Evolutionary conservation across 169 alveolate species (phyloP), one percentile per base, ranked within the genome.

Genomic region (Theileria equi): DNA sequence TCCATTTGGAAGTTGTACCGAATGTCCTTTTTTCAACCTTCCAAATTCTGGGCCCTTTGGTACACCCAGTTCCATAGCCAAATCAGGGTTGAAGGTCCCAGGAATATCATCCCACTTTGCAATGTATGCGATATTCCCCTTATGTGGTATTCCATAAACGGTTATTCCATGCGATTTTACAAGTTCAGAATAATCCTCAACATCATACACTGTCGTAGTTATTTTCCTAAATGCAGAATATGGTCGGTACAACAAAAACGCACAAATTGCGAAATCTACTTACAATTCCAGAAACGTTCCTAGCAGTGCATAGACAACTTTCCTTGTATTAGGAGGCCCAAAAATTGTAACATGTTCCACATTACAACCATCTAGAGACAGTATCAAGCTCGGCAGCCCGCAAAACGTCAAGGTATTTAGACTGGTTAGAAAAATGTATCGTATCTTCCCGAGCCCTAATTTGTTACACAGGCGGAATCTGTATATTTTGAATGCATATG

Each of bases 31-130:
- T 70, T 90, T 89, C 41, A 93, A 86, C 55, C 74, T 88, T 0
- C 94, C 93, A 63, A 73, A 91, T 29, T 80, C 78, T 44, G 94
- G 93, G 19, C 97, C 96, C 21, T 91, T 88, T 2, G 35, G 11
- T 54, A 66, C 79, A 17, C 68, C 67, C 32, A 23, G 28, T 5
- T 19, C 21, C 5, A 4, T 38, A 25, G 80, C 70, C 5, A 40
- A 17, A 5, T 68, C 36, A 3, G 62, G 68, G 10, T 26, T n/a
- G 10, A 68, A 55, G 0, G 68, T 35, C 31, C 80, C 80, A 16
- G 50, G 23, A 2, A 11, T 28, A 17, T 54, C 60, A 36, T 57
- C 80, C 16, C 21, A 68, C 6, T 31, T 16, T 5, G 58, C 25
- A 2, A 68, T 13, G 48, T 68, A 68, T 1, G 60, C 69, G 17